Conservation (phyloP, 129 eudicot species). For the Saposhnikovia divaricata region DNA sequence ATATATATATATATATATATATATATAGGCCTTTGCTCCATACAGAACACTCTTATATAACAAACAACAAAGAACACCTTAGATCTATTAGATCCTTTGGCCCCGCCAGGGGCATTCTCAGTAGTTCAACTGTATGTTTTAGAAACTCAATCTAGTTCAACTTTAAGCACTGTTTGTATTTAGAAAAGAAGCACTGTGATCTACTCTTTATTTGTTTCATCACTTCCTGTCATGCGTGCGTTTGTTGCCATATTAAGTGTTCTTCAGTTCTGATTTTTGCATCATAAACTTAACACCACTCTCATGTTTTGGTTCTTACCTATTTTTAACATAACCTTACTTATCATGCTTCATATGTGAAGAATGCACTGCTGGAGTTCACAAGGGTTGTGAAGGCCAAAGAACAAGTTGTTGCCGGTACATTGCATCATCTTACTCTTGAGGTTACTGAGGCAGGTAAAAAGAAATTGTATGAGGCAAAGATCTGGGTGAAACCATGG, state of each 20-base stretch:
- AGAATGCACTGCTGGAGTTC: constrained; percentile 68
- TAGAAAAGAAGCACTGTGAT: too few species aligned
- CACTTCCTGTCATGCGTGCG: background rate
- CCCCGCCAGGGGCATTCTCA: too few species aligned
- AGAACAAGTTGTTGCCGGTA: constrained; percentile 62
- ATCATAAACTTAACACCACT: background rate
- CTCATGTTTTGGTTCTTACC: background rate
- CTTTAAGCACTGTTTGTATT: too few species aligned
- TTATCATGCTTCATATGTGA: background rate
- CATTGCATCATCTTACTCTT: constrained; percentile 48
- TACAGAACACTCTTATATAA: too few species aligned
- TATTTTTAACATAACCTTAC: background rate
- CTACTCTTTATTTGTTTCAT: too few species aligned
- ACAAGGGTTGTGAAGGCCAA: constrained; percentile 45
- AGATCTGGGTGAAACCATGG: constrained; percentile 88
- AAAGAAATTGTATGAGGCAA: constrained; percentile 61
- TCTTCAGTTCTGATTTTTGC: background rate
- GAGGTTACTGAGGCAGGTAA: constrained; percentile 56
- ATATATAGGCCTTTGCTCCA: too few species aligned
- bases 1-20: too few species aligned
- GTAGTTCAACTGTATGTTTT: background rate
- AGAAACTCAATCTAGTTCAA: too few species aligned
- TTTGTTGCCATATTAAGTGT: background rate
- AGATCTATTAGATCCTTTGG: too few species aligned
- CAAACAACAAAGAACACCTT: too few species aligned